Evolutionary conservation across 768 basidiomycete genomes (phyloP), one percentile per base, ranked within the genome.

Genomic region (Lactarius hatsudake): DNA sequence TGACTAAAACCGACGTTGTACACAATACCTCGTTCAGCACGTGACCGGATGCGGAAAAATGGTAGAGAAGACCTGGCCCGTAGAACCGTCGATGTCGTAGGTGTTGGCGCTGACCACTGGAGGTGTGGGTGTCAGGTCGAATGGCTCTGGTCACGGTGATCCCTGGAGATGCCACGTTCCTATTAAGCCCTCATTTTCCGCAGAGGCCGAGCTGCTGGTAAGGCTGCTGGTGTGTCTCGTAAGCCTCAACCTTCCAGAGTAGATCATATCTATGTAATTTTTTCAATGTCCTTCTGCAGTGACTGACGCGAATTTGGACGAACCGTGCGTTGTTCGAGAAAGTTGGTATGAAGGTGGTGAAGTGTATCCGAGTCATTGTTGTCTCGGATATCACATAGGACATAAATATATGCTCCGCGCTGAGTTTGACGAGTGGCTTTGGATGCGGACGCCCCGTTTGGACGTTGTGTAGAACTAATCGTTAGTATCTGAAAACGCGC

Each of bases 351-450:
- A 59, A 59, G 30, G 30, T 51, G 3, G 55, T 32, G 18, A 59
- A 9, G 20, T 30, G 38, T 59, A n/a, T n/a, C n/a, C n/a, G n/a
- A n/a, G 40, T 67, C 40, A 36, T 8, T 51, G 55, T 62, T 62
- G 36, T 58, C 28, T 26, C 15, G 28, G 51, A 62, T 32, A 23
- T 12, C 23, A 23, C 5, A 13, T 48, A 26, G 23, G 8, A 5
- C 45, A n/a, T n/a, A n/a, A n/a, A 51, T 51, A 51, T 10, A 23
- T 45, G 13, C 23, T n/a, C 13, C 23, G 3, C n/a, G n/a, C 45
- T 48, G n/a, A 48, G 45, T 13, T 48, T 45, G 20, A 45, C 9
- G 43, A 48, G n/a, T 48, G 45, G n/a, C 45, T 23, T 51, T 12
- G 5, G 15, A n/a, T n/a, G n/a, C n/a, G n/a, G n/a, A 3, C 23